A percentile compares a stretch with the other conserved stretches of the same genome.
These are phyloP conservation scores for Corniculantispora saksenae DNA, from an alignment of 2,329 filamentous ascomycete species.

Conservation along the genomic window DNA sequence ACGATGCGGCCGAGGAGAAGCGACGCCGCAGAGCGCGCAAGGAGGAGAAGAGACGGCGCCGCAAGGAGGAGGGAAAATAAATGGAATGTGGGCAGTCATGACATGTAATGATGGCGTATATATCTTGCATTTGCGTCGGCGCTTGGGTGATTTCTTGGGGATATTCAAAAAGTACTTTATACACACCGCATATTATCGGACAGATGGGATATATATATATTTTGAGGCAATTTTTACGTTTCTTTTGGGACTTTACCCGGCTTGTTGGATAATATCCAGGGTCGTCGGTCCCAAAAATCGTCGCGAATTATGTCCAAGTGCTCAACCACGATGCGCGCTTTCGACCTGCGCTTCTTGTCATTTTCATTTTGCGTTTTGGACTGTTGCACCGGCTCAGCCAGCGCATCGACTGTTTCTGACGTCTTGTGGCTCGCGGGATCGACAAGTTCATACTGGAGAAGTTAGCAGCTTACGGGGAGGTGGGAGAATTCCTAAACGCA, in stretches of 20 bases:
- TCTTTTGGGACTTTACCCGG: slow-evolving; percentile 70
- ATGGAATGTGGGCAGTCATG: not conserved
- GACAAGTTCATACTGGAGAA: slow-evolving; percentile 66
- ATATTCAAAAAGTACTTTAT: not conserved
- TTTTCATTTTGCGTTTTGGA: slow-evolving; percentile 84
- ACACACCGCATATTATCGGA: not conserved
- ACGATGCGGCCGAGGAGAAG: slow-evolving; percentile 44
- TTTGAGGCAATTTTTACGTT: slow-evolving; percentile 33
- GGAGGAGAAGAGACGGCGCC: slow-evolving; percentile 44
- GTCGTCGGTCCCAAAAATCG: slow-evolving; percentile 85
- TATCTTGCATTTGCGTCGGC: slow-evolving; percentile 14
- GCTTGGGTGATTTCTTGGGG: not conserved
- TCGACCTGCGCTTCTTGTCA: slow-evolving; percentile 75
- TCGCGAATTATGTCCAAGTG: slow-evolving; percentile 95
- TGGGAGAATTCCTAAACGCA: slow-evolving; percentile 41
- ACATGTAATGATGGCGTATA: not conserved
- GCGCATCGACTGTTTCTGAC: slow-evolving; percentile 46
- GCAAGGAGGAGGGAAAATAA: slow-evolving; percentile 29
- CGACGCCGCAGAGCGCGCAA: slow-evolving; percentile 45
- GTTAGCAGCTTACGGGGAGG: slow-evolving; percentile 26
- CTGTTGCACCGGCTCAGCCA: slow-evolving; percentile 55
- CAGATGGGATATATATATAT: not conserved
- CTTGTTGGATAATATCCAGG: slow-evolving; percentile 79
- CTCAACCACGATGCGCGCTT: slow-evolving; percentile 78
- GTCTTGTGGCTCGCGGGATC: slow-evolving; percentile 55